Evolutionary conservation across 1,284 basidiomycete species (phyloP).

Genomic region (Trichosporon sp.): DNA sequence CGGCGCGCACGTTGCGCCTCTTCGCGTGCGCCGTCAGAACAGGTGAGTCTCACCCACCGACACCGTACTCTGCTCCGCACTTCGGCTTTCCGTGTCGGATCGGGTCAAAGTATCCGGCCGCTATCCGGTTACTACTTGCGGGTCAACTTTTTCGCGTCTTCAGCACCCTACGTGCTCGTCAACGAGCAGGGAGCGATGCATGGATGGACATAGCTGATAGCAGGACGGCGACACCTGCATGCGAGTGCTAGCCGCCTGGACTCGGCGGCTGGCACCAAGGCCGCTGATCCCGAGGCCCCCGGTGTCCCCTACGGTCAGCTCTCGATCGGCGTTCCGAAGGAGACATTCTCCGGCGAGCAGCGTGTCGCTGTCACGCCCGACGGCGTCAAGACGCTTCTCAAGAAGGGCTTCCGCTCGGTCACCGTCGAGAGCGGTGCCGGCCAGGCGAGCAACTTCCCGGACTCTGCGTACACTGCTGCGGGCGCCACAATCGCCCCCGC

Average conservation of each 20-base stretch:
- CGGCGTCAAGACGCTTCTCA: conserved; percentile 65
- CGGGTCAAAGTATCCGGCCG: background rate
- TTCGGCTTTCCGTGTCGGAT: background rate
- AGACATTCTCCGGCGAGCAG: conserved; percentile 67
- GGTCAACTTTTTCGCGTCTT: background rate
- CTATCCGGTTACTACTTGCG: background rate
- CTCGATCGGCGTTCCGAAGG: conserved; percentile 69
- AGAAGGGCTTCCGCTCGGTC: conserved; percentile 71
- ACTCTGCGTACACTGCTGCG: conserved; percentile 70
- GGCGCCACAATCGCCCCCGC: conserved; percentile 66
- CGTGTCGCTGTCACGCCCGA: conserved; percentile 74
- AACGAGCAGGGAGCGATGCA: background rate
- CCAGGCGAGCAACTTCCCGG: conserved; percentile 65
- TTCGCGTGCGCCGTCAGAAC: conserved; percentile 1
- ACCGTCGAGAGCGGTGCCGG: conserved; percentile 70
- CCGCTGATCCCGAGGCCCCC: background rate
- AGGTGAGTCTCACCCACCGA: background rate
- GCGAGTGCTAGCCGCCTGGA: background rate
- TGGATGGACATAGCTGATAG: background rate
- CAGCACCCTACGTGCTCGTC: background rate
- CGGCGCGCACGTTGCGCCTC: conserved; percentile 4
- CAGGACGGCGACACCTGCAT: background rate
- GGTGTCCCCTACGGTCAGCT: conserved; percentile 67
- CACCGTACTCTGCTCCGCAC: background rate
- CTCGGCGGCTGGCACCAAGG: background rate